A percentile compares a stretch with the other conserved stretches of the same genome.
These are phyloP conservation scores for Talaromyces piceae DNA, from an alignment of 2,329 filamentous ascomycete genomes.

Conservation along the genomic window DNA sequence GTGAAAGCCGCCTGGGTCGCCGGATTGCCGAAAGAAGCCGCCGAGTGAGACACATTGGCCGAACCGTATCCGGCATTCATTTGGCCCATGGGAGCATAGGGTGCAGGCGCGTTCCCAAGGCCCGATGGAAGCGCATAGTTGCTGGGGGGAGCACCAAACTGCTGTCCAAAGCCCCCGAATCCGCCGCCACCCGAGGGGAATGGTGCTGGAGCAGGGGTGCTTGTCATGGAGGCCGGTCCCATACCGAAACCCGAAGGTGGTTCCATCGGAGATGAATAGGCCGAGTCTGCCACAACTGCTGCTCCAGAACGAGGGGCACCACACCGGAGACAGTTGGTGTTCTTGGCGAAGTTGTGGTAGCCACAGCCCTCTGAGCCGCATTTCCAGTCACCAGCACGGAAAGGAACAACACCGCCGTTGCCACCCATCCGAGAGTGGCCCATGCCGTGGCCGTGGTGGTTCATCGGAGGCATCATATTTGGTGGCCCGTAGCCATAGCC, in stretches of 20 bases:
- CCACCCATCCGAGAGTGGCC: constrained; percentile 59
- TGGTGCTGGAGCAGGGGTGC: constrained; percentile 68
- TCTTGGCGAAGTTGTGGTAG: constrained; percentile 99
- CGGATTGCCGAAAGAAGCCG: constrained; percentile 84
- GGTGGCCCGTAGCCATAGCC: constrained; percentile 57
- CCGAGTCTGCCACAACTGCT: constrained; percentile 88
- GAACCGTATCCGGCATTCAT: constrained; percentile 77
- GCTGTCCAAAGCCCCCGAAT: constrained; percentile 64
- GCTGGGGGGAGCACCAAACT: constrained; percentile 74
- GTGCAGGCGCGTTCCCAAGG: constrained; percentile 67
- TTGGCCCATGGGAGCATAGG: constrained; percentile 60
- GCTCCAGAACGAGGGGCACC: constrained; percentile 90
- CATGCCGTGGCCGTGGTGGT: constrained; percentile 50
- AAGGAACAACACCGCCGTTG: constrained; percentile 79
- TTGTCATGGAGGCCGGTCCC: constrained; percentile 79
- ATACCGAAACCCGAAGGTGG: constrained; percentile 74
- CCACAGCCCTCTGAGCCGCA: constrained; percentile 95
- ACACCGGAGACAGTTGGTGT: constrained; percentile 93
- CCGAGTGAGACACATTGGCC: constrained; percentile 69
- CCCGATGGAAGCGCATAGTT: constrained; percentile 85
- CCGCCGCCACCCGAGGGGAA: constrained; percentile 63
- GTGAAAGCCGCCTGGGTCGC: constrained; percentile 92
- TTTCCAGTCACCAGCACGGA: constrained; percentile 98
- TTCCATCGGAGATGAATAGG: constrained; percentile 86
- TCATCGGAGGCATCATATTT: constrained; percentile 70